A percentile compares a stretch with the other conserved stretches of the same genome.
These are phyloP conservation scores for Voacanga thouarsii DNA, from an alignment of 257 asterid species.

Conservation along the genomic window DNA sequence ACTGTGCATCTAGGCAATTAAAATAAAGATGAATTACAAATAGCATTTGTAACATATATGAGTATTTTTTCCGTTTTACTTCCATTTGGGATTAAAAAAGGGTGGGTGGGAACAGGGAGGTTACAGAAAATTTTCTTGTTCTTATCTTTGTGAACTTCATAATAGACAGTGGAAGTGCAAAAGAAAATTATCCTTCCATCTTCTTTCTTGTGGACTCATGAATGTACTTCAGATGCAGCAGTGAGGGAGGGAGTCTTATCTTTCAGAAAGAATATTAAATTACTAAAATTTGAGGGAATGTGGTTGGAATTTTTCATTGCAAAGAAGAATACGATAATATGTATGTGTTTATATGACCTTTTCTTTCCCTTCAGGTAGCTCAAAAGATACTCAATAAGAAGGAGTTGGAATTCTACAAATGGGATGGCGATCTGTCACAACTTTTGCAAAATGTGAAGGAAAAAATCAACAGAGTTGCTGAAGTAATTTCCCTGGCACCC, in stretches of 20 bases:
- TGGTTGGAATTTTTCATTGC: background rate
- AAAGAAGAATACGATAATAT: background rate
- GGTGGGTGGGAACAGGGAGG: too few relatives aligned
- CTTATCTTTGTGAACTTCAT: background rate
- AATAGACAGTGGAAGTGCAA: background rate
- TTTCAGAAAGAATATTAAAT: background rate
- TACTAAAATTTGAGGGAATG: background rate
- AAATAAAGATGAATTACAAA: background rate
- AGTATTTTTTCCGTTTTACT: background rate
- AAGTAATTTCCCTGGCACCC: slow-evolving; percentile 35
- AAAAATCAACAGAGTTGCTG: slow-evolving; percentile 74
- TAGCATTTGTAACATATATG: background rate
- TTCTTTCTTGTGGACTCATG: background rate
- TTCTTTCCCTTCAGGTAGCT: slow-evolving; percentile 52
- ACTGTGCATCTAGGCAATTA: background rate
- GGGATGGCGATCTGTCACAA: slow-evolving; percentile 86
- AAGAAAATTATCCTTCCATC: too few relatives aligned
- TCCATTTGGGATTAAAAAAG: too few relatives aligned
- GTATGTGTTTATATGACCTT: background rate
- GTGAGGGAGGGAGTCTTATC: background rate
- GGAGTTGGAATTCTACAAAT: slow-evolving; percentile 90
- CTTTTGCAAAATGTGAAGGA: slow-evolving; percentile 80
- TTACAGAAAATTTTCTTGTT: too few relatives aligned
- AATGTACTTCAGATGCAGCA: background rate
- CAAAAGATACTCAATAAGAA: slow-evolving; percentile 59